These are phyloP conservation scores for Exophiala aquamarina DNA, from an alignment of 2,329 filamentous ascomycete species.

Conservation along the genomic window DNA sequence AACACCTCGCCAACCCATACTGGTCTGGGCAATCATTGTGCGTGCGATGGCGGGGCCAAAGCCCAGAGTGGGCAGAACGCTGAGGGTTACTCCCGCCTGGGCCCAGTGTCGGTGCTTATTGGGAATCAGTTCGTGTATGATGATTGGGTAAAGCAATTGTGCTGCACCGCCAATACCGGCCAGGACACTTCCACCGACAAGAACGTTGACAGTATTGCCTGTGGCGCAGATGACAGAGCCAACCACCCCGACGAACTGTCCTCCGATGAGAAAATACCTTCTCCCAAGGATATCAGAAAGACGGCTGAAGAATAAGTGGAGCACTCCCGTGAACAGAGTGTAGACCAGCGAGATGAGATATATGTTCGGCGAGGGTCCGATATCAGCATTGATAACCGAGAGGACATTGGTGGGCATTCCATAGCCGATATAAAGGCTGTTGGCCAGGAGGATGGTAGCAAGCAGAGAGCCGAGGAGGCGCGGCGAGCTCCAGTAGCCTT, in stretches of 20 bases:
- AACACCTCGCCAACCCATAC: conserved; percentile 48
- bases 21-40: conserved; percentile 44
- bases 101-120: conserved; percentile 39
- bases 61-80: conserved; percentile 33
- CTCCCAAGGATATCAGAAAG: conserved; percentile 38
- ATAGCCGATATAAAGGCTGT: conserved; percentile 16
- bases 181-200: conserved; percentile 40
- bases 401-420: conserved; percentile 14
- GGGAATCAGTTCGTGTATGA: conserved; percentile 41
- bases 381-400: conserved; percentile 32
- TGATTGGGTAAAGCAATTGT: conserved; percentile 40
- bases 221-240: conserved; percentile 40
- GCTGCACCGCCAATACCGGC: conserved; percentile 38
- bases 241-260: conserved; percentile 35
- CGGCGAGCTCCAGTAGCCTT: conserved; percentile 13
- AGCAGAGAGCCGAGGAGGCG: conserved; percentile 10
- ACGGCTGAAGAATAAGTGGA: conserved; percentile 35
- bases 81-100: conserved; percentile 36
- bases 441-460: conserved; percentile 15
- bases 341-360: conserved; percentile 32
- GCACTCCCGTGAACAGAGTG: conserved; percentile 32
- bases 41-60: conserved; percentile 49
- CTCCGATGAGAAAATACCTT: conserved; percentile 35
- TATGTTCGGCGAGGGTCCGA: conserved; percentile 34
- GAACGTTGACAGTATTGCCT: conserved; percentile 35